These are phyloP conservation scores for Lachancea sp. DNA, from an alignment of 805 yeast species.

Conservation along the genomic window DNA sequence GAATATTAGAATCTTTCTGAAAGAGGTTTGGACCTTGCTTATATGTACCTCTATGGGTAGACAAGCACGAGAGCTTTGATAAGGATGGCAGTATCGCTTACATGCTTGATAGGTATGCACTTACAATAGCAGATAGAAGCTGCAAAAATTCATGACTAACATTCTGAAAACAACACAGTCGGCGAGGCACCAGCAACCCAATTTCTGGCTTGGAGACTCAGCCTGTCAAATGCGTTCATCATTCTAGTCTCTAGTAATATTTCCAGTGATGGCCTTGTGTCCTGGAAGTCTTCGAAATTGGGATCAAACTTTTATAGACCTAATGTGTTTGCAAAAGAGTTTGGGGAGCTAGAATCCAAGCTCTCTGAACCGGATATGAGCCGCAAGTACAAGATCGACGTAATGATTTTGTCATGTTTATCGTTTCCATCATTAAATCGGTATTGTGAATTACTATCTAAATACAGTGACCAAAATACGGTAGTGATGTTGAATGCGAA, in stretches of 20 bases:
- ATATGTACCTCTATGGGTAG: background rate
- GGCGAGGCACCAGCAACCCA: conserved; percentile 32
- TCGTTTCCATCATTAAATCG: conserved; percentile 23
- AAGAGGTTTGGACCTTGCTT: background rate
- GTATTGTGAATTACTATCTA: conserved; percentile 16
- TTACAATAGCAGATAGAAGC: background rate
- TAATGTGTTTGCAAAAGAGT: conserved; percentile 26
- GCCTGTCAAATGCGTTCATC: conserved; percentile 28
- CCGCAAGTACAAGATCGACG: conserved; percentile 22
- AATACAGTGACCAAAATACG: conserved; percentile 18
- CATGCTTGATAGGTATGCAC: conserved; percentile 18
- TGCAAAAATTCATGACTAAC: background rate
- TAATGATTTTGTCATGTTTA: conserved; percentile 24
- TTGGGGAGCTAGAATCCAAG: conserved; percentile 15
- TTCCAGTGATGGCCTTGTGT: conserved; percentile 29
- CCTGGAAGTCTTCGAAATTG: conserved; percentile 31
- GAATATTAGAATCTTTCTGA: background rate
- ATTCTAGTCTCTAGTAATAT: conserved; percentile 27
- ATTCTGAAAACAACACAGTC: conserved; percentile 12
- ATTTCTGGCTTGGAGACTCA: conserved; percentile 31
- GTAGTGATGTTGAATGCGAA: conserved; percentile 25
- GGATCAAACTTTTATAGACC: conserved; percentile 33
- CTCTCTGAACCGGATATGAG: conserved; percentile 9
- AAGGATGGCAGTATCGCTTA: conserved; percentile 12
- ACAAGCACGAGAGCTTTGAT: background rate